Evolutionary conservation across 1,284 basidiomycete genomes (phyloP), one percentile per base, ranked within the genome.

Genomic region (Fomitiporia mediterranea): DNA sequence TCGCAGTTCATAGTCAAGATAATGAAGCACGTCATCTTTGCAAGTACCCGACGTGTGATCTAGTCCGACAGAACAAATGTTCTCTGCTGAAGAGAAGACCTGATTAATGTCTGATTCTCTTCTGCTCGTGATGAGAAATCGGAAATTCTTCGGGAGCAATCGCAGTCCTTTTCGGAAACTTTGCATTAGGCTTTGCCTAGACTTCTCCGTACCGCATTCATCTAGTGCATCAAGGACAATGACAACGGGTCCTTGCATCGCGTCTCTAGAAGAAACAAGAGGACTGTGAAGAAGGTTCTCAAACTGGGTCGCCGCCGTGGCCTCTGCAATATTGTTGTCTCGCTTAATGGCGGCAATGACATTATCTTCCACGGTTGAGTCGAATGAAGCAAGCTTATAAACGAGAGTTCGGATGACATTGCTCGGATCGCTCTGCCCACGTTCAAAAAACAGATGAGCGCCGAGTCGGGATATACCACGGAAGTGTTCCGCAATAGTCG

Each of bases 161-260:
- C 32, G 35, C 9, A 13, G 32, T 4, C 9, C n/a, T n/a, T n/a
- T n/a, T 17, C 3, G 48, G 48, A 34, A 50, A 30, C 17, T 50
- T n/a, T 34, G 53, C 19, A 72, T 51, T 8, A 70, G 63, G 19
- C 70, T 69, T 19, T 63, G 58, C 19, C 70, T 67, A 7, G 60
- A 51, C 11, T 34, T 13, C 2, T 65, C 30, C 35, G n/a, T n/a
- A n/a, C n/a, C n/a, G n/a, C n/a, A n/a, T n/a, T n/a, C n/a, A n/a
- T n/a, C n/a, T n/a, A n/a, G n/a, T n/a, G n/a, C n/a, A n/a, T n/a
- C n/a, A n/a, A n/a, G n/a, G n/a, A n/a, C n/a, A n/a, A n/a, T n/a
- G n/a, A n/a, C n/a, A n/a, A n/a, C n/a, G n/a, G n/a, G n/a, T n/a
- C n/a, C n/a, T n/a, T n/a, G n/a, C n/a, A 34, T 35, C 13, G 27